These are phyloP conservation scores for Boletus edulis DNA, from an alignment of 768 basidiomycete species.

Conservation along the genomic window DNA sequence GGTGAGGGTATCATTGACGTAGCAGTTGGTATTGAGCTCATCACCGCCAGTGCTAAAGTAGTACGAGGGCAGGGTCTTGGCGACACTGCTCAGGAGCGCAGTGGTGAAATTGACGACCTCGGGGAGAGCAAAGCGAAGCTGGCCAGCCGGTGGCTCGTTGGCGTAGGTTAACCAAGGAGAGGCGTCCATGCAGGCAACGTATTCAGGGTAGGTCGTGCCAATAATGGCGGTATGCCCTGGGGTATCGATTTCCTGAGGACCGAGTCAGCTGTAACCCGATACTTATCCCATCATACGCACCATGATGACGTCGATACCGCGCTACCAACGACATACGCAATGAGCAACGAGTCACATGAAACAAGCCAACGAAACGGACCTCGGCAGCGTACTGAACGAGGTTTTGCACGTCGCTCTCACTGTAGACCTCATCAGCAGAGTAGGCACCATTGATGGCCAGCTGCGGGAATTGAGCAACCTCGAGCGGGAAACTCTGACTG, in stretches of 20 bases:
- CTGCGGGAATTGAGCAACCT: constrained; percentile 58
- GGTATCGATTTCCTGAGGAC: constrained; percentile 68
- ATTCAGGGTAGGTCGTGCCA: constrained; percentile 63
- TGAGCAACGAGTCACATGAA: neutral
- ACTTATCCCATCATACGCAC: constrained; percentile 21
- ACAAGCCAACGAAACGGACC: constrained; percentile 40
- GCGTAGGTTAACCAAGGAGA: constrained; percentile 62
- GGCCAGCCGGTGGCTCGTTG: constrained; percentile 78
- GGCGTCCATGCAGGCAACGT: constrained; percentile 61
- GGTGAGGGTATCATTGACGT: constrained; percentile 57
- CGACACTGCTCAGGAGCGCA: constrained; percentile 50
- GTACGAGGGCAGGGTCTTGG: constrained; percentile 49
- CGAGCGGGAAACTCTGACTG: constrained; percentile 77
- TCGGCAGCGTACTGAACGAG: constrained; percentile 68
- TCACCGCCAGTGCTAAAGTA: constrained; percentile 83
- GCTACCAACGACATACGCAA: constrained; percentile 31
- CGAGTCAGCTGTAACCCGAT: neutral
- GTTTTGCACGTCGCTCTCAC: constrained; percentile 49
- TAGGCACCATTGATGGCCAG: constrained; percentile 70
- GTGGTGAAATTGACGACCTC: constrained; percentile 60
- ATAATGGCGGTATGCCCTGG: constrained; percentile 81
- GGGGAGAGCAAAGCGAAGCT: constrained; percentile 68
- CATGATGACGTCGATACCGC: constrained; percentile 70
- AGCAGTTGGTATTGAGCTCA: constrained; percentile 71
- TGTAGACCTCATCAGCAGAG: constrained; percentile 52